Evolutionary conservation across 768 basidiomycete genomes (phyloP).

Genomic region (Lactarius sp.): DNA sequence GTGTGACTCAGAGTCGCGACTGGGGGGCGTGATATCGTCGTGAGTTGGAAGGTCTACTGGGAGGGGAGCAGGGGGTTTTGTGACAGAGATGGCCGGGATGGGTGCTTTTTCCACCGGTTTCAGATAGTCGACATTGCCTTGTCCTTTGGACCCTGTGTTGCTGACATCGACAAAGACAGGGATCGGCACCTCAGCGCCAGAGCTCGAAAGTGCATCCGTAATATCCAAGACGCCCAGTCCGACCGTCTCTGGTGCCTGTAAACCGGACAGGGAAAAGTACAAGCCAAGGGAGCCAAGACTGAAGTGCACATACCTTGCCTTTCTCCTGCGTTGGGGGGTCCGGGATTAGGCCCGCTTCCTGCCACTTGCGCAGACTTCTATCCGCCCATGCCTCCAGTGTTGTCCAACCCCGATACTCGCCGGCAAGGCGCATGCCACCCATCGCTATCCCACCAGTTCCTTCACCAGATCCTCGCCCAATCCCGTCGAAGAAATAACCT

Average conservation of each 20-base stretch:
- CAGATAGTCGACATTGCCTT: constrained; percentile 21
- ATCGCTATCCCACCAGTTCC: constrained; percentile 70
- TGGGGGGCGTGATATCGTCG: constrained; percentile 46
- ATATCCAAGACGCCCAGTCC: constrained; percentile 43
- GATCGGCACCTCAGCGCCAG: constrained; percentile 54
- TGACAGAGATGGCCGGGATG: constrained; percentile 56
- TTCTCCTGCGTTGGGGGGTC: constrained; percentile 38
- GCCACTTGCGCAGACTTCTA: constrained; percentile 81
- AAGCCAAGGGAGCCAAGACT: background rate
- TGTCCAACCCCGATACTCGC: constrained; percentile 89
- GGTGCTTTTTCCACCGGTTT: constrained; percentile 24
- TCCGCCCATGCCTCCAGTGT: constrained; percentile 94
- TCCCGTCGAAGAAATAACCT: constrained; percentile 80
- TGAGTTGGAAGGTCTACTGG: constrained; percentile 67
- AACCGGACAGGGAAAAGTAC: constrained; percentile 9
- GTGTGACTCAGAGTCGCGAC: constrained; percentile 35
- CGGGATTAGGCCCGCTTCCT: constrained; percentile 66
- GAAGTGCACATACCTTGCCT: constrained; percentile 42
- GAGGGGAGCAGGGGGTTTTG: constrained; percentile 64
- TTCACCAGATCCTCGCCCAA: constrained; percentile 70
- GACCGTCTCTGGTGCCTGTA: constrained; percentile 41
- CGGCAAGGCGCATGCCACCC: constrained; percentile 65
- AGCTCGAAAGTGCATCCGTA: constrained; percentile 9
- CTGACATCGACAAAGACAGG: constrained; percentile 47
- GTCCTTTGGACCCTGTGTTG: constrained; percentile 14